phyloP scores from a whole-genome alignment of 1,139 yeast genomes.

The Saccharomycopsis hybrid region DNA sequence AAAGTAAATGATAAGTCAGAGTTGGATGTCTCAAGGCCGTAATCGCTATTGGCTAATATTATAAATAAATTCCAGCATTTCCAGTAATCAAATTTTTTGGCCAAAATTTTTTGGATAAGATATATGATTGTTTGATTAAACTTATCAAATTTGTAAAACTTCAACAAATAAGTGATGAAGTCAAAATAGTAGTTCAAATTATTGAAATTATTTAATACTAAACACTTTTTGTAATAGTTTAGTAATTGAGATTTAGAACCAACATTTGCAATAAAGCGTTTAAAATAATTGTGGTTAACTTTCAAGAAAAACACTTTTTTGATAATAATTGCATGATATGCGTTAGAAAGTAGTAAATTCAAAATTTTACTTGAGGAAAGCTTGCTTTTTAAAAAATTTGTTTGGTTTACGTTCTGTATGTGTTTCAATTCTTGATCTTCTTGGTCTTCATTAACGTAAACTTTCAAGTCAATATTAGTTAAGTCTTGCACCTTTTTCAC shows the following conservation, averaged over 20 bases:
- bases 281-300: slow-evolving; percentile 1
- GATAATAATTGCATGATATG: slow-evolving; percentile 10
- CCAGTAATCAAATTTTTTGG: slow-evolving; percentile 14
- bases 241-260: not conserved
- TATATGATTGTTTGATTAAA: slow-evolving; percentile 4
- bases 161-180: slow-evolving; percentile 4
- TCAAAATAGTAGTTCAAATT: slow-evolving; percentile 13
- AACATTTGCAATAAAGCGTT: slow-evolving; percentile 1
- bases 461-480: slow-evolving; percentile 5
- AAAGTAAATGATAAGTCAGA: too few relatives aligned
- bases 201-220: slow-evolving; percentile 11
- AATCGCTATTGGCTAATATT: slow-evolving; percentile 17
- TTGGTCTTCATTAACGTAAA: not conserved
- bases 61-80: slow-evolving; percentile 17
- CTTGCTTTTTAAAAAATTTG: not conserved
- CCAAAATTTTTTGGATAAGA: slow-evolving; percentile 11
- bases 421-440: not conserved
- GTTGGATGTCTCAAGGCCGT: slow-evolving; percentile 3
- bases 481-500: not conserved
- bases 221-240: slow-evolving; percentile 10
- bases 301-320: slow-evolving; percentile 11
- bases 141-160: slow-evolving; percentile 14
- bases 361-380: slow-evolving; percentile 3
- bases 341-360: slow-evolving; percentile 9
- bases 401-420: not conserved